These are phyloP conservation scores for Nothomitra cinnamomea DNA, from an alignment of 2,329 filamentous ascomycete species.

Conservation along the genomic window DNA sequence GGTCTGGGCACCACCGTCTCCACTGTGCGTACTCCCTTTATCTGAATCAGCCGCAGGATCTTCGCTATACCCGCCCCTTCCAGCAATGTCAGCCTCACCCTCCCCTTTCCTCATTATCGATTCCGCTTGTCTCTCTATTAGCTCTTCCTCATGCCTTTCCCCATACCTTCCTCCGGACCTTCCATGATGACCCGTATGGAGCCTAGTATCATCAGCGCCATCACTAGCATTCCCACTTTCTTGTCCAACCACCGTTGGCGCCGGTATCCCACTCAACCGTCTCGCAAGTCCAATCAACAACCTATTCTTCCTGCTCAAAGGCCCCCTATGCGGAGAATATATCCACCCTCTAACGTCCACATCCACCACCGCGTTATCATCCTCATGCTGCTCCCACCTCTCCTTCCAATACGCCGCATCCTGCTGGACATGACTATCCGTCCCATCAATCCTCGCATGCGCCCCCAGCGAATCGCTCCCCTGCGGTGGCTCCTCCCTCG, in stretches of 20 bases:
- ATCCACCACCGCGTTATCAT: conserved; percentile 74
- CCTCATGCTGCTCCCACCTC: conserved; percentile 65
- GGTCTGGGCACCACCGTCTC: not conserved
- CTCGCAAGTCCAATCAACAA: conserved; percentile 74
- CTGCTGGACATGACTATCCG: conserved; percentile 27
- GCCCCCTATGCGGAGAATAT: conserved; percentile 69
- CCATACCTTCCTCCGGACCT: too few relatives aligned
- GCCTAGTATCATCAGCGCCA: conserved; percentile 18
- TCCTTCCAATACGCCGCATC: conserved; percentile 60
- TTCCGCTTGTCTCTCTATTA: conserved; percentile 58
- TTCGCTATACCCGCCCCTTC: conserved; percentile 59
- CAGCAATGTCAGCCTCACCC: conserved; percentile 52
- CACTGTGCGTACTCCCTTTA: conserved; percentile 20
- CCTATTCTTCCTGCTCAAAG: conserved; percentile 73
- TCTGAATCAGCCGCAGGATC: conserved; percentile 32
- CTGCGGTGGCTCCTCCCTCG: not conserved
- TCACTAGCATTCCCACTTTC: conserved; percentile 6
- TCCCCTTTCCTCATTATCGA: conserved; percentile 58
- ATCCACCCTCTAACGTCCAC: conserved; percentile 94
- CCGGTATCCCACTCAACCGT: conserved; percentile 72
- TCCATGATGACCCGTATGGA: conserved; percentile 22
- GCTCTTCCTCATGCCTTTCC: conserved; percentile 43
- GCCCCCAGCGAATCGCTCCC: not conserved
- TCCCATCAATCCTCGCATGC: not conserved
- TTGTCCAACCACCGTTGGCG: conserved; percentile 29